Conservation (phyloP, 768 basidiomycete species). For the Mycena sanguinolenta region DNA sequence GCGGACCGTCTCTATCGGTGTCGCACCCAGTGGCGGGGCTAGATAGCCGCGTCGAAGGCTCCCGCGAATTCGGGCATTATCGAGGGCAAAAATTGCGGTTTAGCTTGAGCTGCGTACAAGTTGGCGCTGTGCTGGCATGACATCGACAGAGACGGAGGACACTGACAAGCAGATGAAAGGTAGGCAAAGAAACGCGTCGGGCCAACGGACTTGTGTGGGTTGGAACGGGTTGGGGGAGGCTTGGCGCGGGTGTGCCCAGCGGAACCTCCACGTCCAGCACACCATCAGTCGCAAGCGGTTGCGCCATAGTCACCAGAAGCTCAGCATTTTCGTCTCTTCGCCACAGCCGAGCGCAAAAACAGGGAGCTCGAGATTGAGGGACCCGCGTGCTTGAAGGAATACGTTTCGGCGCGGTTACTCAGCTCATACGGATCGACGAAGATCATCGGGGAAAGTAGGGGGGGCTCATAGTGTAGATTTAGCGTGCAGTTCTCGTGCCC, state of each 20-base stretch:
- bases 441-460: constrained; percentile 55
- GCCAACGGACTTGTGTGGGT: constrained; percentile 50
- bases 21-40: background rate
- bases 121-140: background rate
- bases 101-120: background rate
- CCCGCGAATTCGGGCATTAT: constrained; percentile 36
- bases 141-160: constrained; percentile 22
- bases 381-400: constrained; percentile 50
- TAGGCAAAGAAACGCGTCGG: constrained; percentile 56
- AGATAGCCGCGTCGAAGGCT: constrained; percentile 26
- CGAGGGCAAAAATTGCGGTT: background rate
- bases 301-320: too few species aligned
- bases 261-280: too few species aligned
- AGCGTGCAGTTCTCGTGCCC: constrained; percentile 47
- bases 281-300: too few species aligned
- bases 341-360: too few species aligned
- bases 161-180: constrained; percentile 38
- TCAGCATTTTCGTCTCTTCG: too few species aligned
- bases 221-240: constrained; percentile 37
- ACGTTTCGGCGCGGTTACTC: constrained; percentile 50
- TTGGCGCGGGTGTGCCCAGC: too few species aligned
- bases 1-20: constrained; percentile 40
- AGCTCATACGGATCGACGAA: constrained; percentile 67
- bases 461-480: constrained; percentile 56
- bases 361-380: too few species aligned